These are phyloP conservation scores for Trypanosoma brucei DNA, from an alignment of 208 protist genomes.

Conservation along the genomic window DNA sequence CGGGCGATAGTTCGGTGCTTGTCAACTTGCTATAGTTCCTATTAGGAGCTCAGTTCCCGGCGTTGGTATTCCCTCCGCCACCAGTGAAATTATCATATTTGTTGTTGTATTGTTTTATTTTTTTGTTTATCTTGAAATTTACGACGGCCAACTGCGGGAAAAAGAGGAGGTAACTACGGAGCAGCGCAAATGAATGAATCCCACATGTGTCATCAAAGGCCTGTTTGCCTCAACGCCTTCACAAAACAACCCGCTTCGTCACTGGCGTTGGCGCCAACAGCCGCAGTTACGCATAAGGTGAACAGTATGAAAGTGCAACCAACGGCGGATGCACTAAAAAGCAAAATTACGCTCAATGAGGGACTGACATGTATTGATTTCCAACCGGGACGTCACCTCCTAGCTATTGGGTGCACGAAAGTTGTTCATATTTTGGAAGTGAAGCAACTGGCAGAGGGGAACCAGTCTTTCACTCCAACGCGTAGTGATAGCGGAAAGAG, in stretches of 20 bases:
- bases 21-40: no score
- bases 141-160: no score
- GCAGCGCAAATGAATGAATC: not conserved
- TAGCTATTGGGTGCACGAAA: constrained; percentile 69
- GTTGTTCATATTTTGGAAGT: constrained; percentile 73
- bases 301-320: constrained; percentile 4
- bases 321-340: not conserved
- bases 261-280: not conserved
- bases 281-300: not conserved
- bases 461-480: not conserved
- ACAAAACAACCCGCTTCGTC: not conserved
- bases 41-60: no score
- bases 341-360: constrained; percentile 37
- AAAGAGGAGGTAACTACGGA: no score
- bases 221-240: not conserved
- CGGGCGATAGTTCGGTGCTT: no score
- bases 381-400: constrained; percentile 48
- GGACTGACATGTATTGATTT: constrained; percentile 65
- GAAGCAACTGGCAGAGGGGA: constrained; percentile 9
- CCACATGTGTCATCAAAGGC: not conserved
- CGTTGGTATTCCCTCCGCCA: no score
- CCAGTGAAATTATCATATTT: no score
- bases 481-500: not conserved
- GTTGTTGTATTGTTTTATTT: no score
- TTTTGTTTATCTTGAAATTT: no score